Conservation (phyloP, 306 rosid species). For the Carpinus viminea region DNA sequence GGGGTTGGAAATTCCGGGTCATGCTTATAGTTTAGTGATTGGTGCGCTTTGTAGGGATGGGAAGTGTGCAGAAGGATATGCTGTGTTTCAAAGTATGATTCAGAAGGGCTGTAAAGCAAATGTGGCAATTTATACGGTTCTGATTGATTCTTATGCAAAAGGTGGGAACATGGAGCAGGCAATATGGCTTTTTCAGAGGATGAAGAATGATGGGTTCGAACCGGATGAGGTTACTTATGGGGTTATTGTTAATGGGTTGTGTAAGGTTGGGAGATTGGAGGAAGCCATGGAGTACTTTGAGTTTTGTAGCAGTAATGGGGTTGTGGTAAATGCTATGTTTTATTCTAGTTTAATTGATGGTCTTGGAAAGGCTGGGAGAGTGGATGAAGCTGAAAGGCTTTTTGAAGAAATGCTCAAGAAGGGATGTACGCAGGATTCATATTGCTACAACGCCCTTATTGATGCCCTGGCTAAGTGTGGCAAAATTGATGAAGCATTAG, state of each 20-base stretch:
- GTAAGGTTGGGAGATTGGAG: constrained; percentile 77
- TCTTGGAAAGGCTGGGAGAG: constrained; percentile 83
- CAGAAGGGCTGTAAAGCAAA: constrained; percentile 57
- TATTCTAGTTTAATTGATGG: constrained; percentile 83
- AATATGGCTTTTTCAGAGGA: constrained; percentile 3
- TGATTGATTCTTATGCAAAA: constrained; percentile 73
- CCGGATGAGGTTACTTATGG: constrained; percentile 63
- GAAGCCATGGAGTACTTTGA: constrained; percentile 67
- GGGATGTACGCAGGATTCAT: constrained; percentile 71
- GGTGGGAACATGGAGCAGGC: constrained; percentile 64
- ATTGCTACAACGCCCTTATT: constrained; percentile 71
- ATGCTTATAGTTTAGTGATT: constrained; percentile 65
- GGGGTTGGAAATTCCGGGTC: constrained; percentile 58
- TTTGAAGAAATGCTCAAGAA: constrained; percentile 68
- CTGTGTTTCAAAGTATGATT: constrained; percentile 62
- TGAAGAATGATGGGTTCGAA: neutral
- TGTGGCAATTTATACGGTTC: constrained; percentile 70
- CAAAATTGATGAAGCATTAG: constrained; percentile 64
- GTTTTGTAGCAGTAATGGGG: constrained; percentile 50
- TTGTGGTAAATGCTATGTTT: constrained; percentile 60
- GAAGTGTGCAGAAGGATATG: constrained; percentile 62
- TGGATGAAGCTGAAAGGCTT: constrained; percentile 70
- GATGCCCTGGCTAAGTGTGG: constrained; percentile 71
- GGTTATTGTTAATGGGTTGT: constrained; percentile 75
- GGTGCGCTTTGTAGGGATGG: constrained; percentile 69